These are phyloP conservation scores for Gossypium gossypioides DNA, from an alignment of 441 rosid genomes.

Conservation along the genomic window DNA sequence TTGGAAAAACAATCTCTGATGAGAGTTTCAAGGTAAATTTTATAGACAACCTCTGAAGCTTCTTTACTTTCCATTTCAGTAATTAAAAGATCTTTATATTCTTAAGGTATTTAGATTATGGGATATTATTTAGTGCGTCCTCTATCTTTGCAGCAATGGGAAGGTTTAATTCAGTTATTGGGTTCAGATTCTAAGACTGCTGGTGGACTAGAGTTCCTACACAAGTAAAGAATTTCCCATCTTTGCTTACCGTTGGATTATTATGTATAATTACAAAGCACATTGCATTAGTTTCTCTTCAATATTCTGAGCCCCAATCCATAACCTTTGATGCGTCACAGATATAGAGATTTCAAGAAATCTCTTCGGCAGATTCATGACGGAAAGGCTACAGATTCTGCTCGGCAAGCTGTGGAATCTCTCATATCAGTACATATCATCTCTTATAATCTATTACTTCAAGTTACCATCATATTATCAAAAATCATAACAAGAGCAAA, in stretches of 20 bases:
- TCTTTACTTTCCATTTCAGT: constrained; percentile 2
- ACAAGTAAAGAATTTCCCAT: constrained; percentile 42
- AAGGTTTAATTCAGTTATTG: constrained; percentile 72
- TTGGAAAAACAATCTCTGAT: constrained; percentile 81
- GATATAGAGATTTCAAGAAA: constrained; percentile 91
- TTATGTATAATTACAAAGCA: neutral
- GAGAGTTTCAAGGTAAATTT: constrained; percentile 73
- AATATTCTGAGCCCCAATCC: neutral
- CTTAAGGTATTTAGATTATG: neutral
- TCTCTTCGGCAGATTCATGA: constrained; percentile 53
- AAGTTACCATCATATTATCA: neutral
- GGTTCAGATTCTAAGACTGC: constrained; percentile 67
- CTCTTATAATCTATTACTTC: neutral
- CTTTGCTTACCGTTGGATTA: constrained; percentile 3
- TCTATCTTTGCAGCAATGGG: constrained; percentile 73
- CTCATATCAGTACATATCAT: constrained; percentile 51
- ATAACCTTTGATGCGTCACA: constrained; percentile 19
- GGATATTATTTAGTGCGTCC: neutral
- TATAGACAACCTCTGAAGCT: neutral
- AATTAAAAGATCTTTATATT: neutral
- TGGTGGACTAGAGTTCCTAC: constrained; percentile 86
- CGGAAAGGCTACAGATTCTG: constrained; percentile 49
- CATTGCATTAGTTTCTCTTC: neutral
- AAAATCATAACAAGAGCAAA: neutral
- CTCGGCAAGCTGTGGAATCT: constrained; percentile 57